A percentile compares a stretch with the other conserved stretches of the same genome.
These are phyloP conservation scores for Chrysosporium queenslandicum DNA, from an alignment of 2,329 filamentous ascomycete species.

Conservation along the genomic window DNA sequence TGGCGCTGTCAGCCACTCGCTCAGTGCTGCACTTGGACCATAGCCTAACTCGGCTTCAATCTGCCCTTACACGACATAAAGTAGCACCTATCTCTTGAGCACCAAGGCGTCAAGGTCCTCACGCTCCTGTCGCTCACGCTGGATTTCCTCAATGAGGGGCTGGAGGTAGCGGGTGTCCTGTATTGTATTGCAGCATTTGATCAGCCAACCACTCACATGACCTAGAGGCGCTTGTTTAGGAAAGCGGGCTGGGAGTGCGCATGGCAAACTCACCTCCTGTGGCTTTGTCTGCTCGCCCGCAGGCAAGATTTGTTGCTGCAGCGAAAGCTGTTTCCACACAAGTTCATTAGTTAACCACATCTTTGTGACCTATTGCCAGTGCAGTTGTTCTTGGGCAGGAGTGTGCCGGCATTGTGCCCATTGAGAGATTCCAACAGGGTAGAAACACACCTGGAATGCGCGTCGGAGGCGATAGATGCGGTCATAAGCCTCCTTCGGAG, in stretches of 20 bases:
- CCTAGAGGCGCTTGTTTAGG: background rate
- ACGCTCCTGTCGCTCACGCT: conserved; percentile 57
- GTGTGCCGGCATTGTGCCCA: no score
- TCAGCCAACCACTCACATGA: conserved; percentile 17
- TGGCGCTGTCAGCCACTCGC: no score
- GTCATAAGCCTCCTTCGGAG: conserved; percentile 85
- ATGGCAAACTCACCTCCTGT: conserved; percentile 48
- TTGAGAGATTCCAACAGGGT: background rate
- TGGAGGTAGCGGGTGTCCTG: conserved; percentile 59
- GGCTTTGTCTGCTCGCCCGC: conserved; percentile 58
- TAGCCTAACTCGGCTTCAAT: background rate
- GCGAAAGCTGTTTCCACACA: conserved; percentile 5
- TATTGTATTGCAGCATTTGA: conserved; percentile 15
- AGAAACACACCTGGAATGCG: conserved; percentile 64
- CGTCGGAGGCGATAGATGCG: conserved; percentile 94
- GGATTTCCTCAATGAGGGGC: conserved; percentile 58
- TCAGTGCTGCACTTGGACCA: no score
- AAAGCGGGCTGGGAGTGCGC: background rate
- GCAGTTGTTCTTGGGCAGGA: background rate
- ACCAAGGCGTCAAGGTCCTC: conserved; percentile 58
- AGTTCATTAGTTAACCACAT: background rate
- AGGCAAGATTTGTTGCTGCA: conserved; percentile 51
- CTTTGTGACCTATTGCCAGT: background rate
- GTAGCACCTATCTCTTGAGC: conserved; percentile 34
- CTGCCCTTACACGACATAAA: background rate